Base-by-base conservation (phyloP, 2,329 filamentous ascomycete species). In the Colletotrichum sp. region DNA sequence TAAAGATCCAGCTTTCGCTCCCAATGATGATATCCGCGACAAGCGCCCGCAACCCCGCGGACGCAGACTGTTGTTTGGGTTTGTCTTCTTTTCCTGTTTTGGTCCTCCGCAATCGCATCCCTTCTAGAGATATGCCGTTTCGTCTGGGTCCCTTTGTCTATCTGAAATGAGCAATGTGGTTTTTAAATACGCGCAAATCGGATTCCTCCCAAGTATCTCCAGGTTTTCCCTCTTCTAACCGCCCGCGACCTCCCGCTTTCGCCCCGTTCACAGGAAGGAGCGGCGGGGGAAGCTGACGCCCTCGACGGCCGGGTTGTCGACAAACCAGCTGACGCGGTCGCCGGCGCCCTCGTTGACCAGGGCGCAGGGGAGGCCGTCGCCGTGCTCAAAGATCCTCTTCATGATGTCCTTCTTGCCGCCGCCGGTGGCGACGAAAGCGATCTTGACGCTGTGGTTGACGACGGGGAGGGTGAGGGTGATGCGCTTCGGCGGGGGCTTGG, bases 401-500 rank as follows among this genome's bases (percentile, higher is more conserved):
- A 98, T 90, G 70, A 98, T 94, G 4, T 94, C 95, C 90, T 95
- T 95, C 92, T 99, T 99, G 68, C 93, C 94, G 4, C 83, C 94
- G 12, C 97, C 97, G 2, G 96, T 98, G 15, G 96, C 96, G 57
- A 99, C 93, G 82, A 98, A 99, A 61, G 93, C 96, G 79, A 98
- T 93, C 85, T 93, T 95, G 77, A 96, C 89, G 52, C 94, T 94
- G 84, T 98, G 96, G 48, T 93, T 94, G 70, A 98, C 94, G 59
- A 99, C 97, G 19, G 96, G 96, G 76, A 99, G 88, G 27, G 95
- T 98, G 71, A 99, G 90, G 3, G 97, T 98, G 84, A 99, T 98
- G 81, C 97, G 93, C 86, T 92, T 93, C 61, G 95, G 91, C 61
- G 97, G 97, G 52, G 96, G 96, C 90, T 99, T 99, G 67, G 97